A percentile compares a stretch with the other conserved stretches of the same genome.
Conservation (phyloP, 1,284 basidiomycete species). For the Trametes sp. region DNA sequence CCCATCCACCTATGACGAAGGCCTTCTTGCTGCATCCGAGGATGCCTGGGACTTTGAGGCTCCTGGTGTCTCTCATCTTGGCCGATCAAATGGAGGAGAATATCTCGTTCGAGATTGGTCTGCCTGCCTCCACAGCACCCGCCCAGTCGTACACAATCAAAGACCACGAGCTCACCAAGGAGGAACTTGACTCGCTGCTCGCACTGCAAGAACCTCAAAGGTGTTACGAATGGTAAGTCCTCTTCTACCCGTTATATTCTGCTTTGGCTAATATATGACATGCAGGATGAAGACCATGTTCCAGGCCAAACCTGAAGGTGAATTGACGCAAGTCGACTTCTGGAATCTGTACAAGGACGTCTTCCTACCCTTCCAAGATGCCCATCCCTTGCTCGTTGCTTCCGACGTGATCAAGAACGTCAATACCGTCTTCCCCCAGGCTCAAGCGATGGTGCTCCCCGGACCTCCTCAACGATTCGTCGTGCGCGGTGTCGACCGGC, state of each 20-base stretch:
- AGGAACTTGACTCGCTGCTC: slow-evolving; percentile 69
- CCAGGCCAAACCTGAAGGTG: slow-evolving; percentile 68
- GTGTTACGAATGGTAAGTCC: slow-evolving; percentile 76
- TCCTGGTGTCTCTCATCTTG: slow-evolving; percentile 72
- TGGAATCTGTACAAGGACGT: slow-evolving; percentile 88
- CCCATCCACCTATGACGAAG: slow-evolving; percentile 77
- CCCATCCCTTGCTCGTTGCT: slow-evolving; percentile 70
- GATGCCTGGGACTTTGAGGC: slow-evolving; percentile 70
- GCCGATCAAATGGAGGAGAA: slow-evolving; percentile 74
- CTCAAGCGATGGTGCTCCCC: slow-evolving; percentile 83
- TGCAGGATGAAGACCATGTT: slow-evolving; percentile 88
- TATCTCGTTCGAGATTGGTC: slow-evolving; percentile 66
- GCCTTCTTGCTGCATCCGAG: slow-evolving; percentile 73
- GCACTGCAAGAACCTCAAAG: slow-evolving; percentile 73
- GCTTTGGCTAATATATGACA: neutral
- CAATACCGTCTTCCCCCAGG: slow-evolving; percentile 77
- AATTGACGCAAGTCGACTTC: slow-evolving; percentile 89
- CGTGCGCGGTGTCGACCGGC: slow-evolving; percentile 78
- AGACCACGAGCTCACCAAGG: slow-evolving; percentile 68
- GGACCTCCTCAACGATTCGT: slow-evolving; percentile 77
- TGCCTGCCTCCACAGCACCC: slow-evolving; percentile 62
- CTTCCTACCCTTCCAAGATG: slow-evolving; percentile 63
- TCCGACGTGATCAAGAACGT: slow-evolving; percentile 91
- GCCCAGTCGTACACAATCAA: slow-evolving; percentile 53
- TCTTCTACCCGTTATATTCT: too few relatives aligned